Conservation (phyloP, 2,329 filamentous ascomycete genomes). For the Claviceps paspali region DNA sequence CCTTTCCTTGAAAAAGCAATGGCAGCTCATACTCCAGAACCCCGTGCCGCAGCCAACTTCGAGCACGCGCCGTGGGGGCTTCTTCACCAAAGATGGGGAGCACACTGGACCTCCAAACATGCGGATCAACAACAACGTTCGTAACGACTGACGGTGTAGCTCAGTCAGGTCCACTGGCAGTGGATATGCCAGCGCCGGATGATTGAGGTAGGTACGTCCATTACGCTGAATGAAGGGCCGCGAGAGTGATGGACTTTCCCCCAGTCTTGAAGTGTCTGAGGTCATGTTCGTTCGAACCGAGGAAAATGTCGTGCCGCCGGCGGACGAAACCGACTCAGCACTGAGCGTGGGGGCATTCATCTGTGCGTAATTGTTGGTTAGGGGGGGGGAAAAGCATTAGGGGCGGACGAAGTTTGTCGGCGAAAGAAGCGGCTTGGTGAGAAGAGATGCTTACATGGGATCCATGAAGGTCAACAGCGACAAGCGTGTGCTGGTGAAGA, state of each 20-base stretch:
- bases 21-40: constrained; percentile 81
- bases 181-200: constrained; percentile 60
- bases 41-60: constrained; percentile 80
- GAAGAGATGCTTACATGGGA: constrained; percentile 4
- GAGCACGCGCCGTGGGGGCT: constrained; percentile 61
- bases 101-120: constrained; percentile 71
- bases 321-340: constrained; percentile 31
- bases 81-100: constrained; percentile 48
- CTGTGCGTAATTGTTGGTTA: constrained; percentile 14
- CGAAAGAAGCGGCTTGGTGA: neutral
- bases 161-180: constrained; percentile 77
- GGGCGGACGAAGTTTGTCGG: neutral
- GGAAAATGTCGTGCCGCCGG: constrained; percentile 26
- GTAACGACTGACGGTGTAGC: constrained; percentile 72
- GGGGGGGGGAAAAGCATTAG: neutral
- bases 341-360: constrained; percentile 22
- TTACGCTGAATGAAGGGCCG: constrained; percentile 56
- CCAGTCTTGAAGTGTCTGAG: constrained; percentile 30
- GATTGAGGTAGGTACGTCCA: constrained; percentile 70
- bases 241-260: constrained; percentile 22
- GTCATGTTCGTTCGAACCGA: constrained; percentile 31
- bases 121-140: constrained; percentile 66
- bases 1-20: constrained; percentile 57
- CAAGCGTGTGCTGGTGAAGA: constrained; percentile 1
- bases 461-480: constrained; percentile 6